Evolutionary conservation across 257 asterid genomes (phyloP), one percentile per base, ranked within the genome.

Genomic region (Jasminum sambac): DNA sequence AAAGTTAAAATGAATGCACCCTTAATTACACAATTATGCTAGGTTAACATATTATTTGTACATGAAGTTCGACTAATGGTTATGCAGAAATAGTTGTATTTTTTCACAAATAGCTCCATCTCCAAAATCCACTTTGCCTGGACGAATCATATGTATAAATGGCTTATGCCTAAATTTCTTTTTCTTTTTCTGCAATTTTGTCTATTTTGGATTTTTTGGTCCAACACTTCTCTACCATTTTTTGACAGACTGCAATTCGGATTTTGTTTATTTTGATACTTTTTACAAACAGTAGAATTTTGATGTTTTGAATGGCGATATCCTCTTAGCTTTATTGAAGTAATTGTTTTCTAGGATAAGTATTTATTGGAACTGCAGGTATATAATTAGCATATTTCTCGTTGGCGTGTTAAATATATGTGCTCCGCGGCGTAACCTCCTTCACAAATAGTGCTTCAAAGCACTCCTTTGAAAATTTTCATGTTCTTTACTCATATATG

Each of bases 401-500:
- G 55, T 71, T 70, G 50, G 50, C 24, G 21, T 69, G 61, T 52
- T 19, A 43, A 58, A 17, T 70, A 19, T 75, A 58, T 36, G 61
- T 62, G 55, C 63, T 40, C 69, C 26, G 41, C 26, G 5, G 37
- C 72, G 60, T 46, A 46, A 40, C 57, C 23, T 43, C 26, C 63
- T 64, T 23, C 9, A 39, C 26, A 66, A 58, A 13, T 74, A 34
- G 52, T 61, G 36, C 36, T 11, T 9, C 14, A 34, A 46, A 24
- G 61, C 76, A 44, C 50, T 68, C 66, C 64, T 36, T 60, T 69
- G 69, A 68, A 64, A 52, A 39, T 25, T 48, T 69, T 43, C 50
- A 62, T 58, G 48, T 63, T 24, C 30, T 23, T 39, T 36, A 25
- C 57, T 61, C 36, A 30, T 57, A 67, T 23, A 1, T 11, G 21